Base-by-base conservation (phyloP, 2,329 filamentous ascomycete species). In the Beauveria sp. region DNA sequence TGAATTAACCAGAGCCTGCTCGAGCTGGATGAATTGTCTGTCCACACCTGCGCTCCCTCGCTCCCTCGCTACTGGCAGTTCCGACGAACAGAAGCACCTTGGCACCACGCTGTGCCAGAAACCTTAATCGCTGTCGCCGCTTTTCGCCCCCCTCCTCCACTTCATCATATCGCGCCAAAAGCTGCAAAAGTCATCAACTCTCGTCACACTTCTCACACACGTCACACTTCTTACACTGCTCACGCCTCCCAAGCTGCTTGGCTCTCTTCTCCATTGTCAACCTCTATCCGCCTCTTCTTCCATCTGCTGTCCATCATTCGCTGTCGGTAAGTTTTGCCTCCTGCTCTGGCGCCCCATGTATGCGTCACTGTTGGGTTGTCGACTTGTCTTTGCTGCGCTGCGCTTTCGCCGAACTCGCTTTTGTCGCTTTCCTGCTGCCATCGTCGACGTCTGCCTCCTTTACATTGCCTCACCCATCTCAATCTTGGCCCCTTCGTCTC, bases 61-160 rank as follows among this genome's bases (percentile, higher is more conserved):
- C 45, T 43, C 28, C 3, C 40, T 60, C 42, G 58, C 50, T 60
- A 30, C 49, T 20, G 30, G 30, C 34, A 53, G 50, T 53, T 60
- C n/a, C 43, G 43, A 54, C 51, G 10, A 60, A 60, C 53, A 57
- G 16, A 18, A 26, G 34, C 51, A 42, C 51, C 30, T 24, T 46
- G 14, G 18, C 16, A 51, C 46, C 46, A 22, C 47, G n/a, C 59
- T 54, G 42, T 53, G 38, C 34, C 24, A 3, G 60, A 62, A 62
- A 62, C 60, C 30, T 62, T 62, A 62, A 62, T 62, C 60, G 60
- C 53, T 12, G 47, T 57, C 60, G 60, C 60, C 60, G 60, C 53
- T 58, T 62, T 62, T 62, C 38, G 60, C 60, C 60, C 60, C 60
- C 58, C 47, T 18, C 46, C 51, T 51, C 42, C 59, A 52, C 60